Base-by-base conservation (phyloP, 495 filamentous ascomycete genomes). In the Xylaria bambusicola region DNA sequence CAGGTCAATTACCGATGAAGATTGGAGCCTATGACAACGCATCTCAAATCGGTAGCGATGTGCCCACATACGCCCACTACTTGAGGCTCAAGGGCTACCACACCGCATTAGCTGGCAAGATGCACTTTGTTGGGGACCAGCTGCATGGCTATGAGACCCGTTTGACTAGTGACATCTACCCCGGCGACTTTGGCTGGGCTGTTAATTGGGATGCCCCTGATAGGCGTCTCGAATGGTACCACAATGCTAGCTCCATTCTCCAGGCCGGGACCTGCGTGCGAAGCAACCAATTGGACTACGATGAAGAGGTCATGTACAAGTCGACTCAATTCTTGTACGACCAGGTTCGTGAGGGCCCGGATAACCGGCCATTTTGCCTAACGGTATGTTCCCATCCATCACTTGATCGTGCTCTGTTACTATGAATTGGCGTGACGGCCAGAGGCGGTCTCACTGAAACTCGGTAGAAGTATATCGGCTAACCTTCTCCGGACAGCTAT, bases 61-160 rank as follows among this genome's bases (percentile, higher is more conserved):
- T 85, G 26, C 91, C 90, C 3, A 96, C 91, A 2, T 95, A 93
- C 70, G 90, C 91, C 5, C 91, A 96, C 66, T 93, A 95, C 71
- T 77, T 96, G 42, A 89, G 91, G n/a, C 77, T 80, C 15, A 83
- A 88, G 66, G 90, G 89, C 44, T 96, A 96, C 66, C 87, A 95
- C 73, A 94, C 91, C n/a, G 87, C 86, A 4, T 75, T 96, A 61
- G 90, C 91, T 0, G 91, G 91, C 53, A 96, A 96, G 80, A 96
- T 96, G 91, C 91, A 96, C 71, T 96, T 96, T 72, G 89, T 92
- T 56, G 91, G 91, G 45, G 91, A 96, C 66, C 91, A 96, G 75
- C 79, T 95, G 52, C 91, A 96, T 72, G 91, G 91, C 31, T 96
- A 91, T 66, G 91, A 96, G 75, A 85, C 88, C 65, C 82, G 91